Base-by-base conservation (phyloP, 768 basidiomycete species). In the Lyophyllum semitale region DNA sequence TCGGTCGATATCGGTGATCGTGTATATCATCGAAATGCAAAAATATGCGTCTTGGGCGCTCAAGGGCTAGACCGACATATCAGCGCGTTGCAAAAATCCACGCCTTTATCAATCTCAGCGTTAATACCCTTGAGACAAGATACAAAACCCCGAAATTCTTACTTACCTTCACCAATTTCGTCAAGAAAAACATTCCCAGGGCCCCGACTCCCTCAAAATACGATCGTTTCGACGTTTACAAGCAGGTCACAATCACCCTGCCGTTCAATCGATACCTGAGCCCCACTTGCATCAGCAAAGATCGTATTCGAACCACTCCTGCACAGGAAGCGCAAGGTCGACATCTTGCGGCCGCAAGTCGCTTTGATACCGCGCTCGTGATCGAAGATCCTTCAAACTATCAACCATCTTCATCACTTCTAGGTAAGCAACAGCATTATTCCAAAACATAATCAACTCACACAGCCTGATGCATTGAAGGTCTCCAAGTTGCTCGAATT, bases 401-500 rank as follows among this genome's bases (percentile, higher is more conserved):
- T 23, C 9, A 26, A 6, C 1, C 40, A 20, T 41, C 40, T 8
- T 41, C 40, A 8, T 41, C 40, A 41, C 22, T 37, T 13, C n/a
- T 18, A n/a, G 8, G 40, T 8, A 41, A 12, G n/a, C n/a, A n/a
- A n/a, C n/a, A n/a, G n/a, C n/a, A n/a, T n/a, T n/a, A n/a, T n/a
- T n/a, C n/a, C n/a, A n/a, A n/a, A n/a, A n/a, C n/a, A n/a, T n/a
- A n/a, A n/a, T n/a, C n/a, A n/a, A n/a, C n/a, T n/a, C n/a, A n/a
- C n/a, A n/a, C n/a, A n/a, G n/a, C n/a, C n/a, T n/a, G 18, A 23
- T 17, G 9, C 27, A 11, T 15, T 40, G 32, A 29, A 68, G 67
- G 62, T 35, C 53, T 64, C 9, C 51, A 50, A 5, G 53, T 63
- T 30, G 63, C 61, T 12, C 64, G 63, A 32, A 58, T 68, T 5